Conservation (phyloP, 306 rosid genomes). For the Trifolium dubium region DNA sequence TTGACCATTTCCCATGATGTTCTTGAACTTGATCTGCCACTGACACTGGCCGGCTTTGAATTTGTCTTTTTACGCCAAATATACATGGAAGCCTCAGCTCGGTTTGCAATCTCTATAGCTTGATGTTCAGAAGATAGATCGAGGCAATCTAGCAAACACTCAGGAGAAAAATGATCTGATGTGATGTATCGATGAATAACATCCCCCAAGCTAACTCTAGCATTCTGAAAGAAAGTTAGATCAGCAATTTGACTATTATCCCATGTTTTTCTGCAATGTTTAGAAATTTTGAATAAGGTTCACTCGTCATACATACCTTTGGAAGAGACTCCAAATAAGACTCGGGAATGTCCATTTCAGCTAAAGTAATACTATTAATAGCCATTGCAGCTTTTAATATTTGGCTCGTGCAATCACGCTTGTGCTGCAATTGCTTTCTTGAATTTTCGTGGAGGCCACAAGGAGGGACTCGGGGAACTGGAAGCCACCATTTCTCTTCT, state of each 20-base stretch:
- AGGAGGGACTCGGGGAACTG: conserved; percentile 88
- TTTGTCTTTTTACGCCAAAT: conserved; percentile 71
- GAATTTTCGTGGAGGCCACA: conserved; percentile 75
- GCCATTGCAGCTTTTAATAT: conserved; percentile 94
- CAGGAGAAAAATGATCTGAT: conserved; percentile 86
- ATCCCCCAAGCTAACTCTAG: conserved; percentile 83
- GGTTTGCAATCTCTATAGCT: conserved; percentile 86
- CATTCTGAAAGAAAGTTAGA: conserved; percentile 67
- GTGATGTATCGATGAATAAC: conserved; percentile 83
- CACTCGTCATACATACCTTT: conserved; percentile 53
- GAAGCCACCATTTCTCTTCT: conserved; percentile 99
- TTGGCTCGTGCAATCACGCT: conserved; percentile 85
- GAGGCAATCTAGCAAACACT: conserved; percentile 84
- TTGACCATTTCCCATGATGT: conserved; percentile 98
- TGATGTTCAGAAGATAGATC: conserved; percentile 94
- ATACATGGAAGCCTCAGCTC: conserved; percentile 80
- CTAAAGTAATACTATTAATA: conserved; percentile 72
- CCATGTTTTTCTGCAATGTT: neutral
- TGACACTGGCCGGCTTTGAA: conserved; percentile 54
- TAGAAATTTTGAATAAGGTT: conserved; percentile 11
- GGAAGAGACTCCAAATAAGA: conserved; percentile 87
- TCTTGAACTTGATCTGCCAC: conserved; percentile 62
- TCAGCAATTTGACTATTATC: conserved; percentile 20
- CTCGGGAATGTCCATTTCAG: conserved; percentile 89
- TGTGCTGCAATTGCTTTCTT: conserved; percentile 85